These are phyloP conservation scores for Madurella fahalii DNA, from an alignment of 2,329 filamentous ascomycete genomes.

Conservation along the genomic window DNA sequence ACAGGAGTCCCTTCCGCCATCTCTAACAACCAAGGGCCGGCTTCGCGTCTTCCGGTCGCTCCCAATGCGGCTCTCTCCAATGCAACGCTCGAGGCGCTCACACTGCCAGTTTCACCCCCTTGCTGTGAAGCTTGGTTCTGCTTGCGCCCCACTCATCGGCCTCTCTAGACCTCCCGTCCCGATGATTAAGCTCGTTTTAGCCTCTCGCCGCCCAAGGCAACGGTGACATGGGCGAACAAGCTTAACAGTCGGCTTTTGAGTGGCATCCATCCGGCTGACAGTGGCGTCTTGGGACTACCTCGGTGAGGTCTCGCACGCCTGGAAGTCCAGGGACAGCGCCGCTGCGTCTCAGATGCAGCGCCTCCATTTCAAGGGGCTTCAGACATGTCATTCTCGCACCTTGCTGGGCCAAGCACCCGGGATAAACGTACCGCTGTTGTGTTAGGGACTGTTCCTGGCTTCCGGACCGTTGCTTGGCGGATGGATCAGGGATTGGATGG, in stretches of 20 bases:
- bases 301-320: neutral
- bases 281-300: neutral
- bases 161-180: conserved; percentile 10
- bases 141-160: conserved; percentile 4
- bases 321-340: neutral
- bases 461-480: neutral
- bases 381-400: neutral
- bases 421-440: neutral
- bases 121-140: conserved; percentile 18
- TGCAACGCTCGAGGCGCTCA: conserved; percentile 13
- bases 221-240: conserved; percentile 1
- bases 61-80: conserved; percentile 10
- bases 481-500: neutral
- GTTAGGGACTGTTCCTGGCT: neutral
- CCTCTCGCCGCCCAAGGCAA: neutral
- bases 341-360: conserved; percentile 1
- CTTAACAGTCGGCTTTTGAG: neutral
- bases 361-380: neutral
- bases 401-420: neutral
- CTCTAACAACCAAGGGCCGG: conserved; percentile 18
- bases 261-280: neutral
- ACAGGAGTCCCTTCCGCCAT: conserved; percentile 2
- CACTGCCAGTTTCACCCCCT: conserved; percentile 25
- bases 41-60: conserved; percentile 13
- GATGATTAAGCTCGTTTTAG: conserved; percentile 8